Base-by-base conservation (phyloP, 306 rosid genomes). In the Quercus glauca region DNA sequence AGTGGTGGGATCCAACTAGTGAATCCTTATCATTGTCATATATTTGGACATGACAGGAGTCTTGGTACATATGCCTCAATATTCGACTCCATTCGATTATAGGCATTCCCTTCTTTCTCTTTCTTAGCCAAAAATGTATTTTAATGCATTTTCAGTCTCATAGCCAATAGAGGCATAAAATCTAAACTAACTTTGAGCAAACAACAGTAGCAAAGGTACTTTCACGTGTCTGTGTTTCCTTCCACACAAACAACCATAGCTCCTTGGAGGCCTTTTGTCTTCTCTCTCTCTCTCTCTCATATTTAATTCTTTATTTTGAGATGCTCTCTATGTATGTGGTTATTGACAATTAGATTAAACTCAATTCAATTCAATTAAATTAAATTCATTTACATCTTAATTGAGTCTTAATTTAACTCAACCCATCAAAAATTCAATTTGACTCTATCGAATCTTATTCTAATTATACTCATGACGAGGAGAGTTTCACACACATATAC, bases 401-500 rank as follows among this genome's bases (percentile, higher is more conserved):
- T 12, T 49, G 4, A 49, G 15, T 49, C 17, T 49, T 49, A 12
- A 49, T 49, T 49, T 49, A 49, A 13, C 53, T 49, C 53, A 49
- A 49, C 53, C 3, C 53, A 49, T 49, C 53, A 49, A 49, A 49
- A 10, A 49, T 13, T 49, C 17, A 12, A 12, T 49, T 0, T 12
- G 15, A 49, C 17, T 11, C 11, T 8, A 41, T 41, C 12, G 1
- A 41, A 41, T 49, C 5, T 12, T 49, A 49, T 49, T 12, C 4
- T 49, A 11, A 49, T 12, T 12, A 13, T 10, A 49, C 12, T 49
- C 53, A 12, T 49, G 4, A 49, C 3, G 3, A 41, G 11, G 1
- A 0, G 11, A 41, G 45, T 0, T 41, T 41, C 0, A 8, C 0
- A 7, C 3, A 7, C 0, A 41, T 41, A 41, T 37, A 6, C 10